phyloP scores from a whole-genome alignment of 2,329 filamentous ascomycete species.

The Claviceps pusilla region DNA sequence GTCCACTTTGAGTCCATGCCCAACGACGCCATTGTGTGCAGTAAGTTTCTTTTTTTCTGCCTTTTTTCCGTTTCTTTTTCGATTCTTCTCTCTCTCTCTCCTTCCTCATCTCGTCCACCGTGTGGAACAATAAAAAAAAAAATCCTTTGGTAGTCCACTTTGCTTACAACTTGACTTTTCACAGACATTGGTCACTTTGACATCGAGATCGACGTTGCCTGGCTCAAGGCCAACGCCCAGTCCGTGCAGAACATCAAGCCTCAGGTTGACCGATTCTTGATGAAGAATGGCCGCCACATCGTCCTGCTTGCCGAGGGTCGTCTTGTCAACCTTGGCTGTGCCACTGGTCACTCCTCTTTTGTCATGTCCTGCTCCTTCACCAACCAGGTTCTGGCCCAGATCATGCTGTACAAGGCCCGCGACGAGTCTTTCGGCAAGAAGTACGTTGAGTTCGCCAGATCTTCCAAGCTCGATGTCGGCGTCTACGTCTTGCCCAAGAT shows the following conservation, averaged over 20 bases:
- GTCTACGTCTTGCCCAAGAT: constrained; percentile 92
- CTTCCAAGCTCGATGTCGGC: constrained; percentile 74
- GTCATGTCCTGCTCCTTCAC: constrained; percentile 99
- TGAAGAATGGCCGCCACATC: constrained; percentile 89
- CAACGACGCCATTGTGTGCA: constrained; percentile 98
- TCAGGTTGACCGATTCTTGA: constrained; percentile 94
- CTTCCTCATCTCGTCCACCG: not conserved
- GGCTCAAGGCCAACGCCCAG: constrained; percentile 93
- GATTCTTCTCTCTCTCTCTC: too few species aligned
- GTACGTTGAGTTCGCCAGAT: constrained; percentile 91
- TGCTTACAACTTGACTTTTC: constrained; percentile 2
- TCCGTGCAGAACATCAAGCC: constrained; percentile 98
- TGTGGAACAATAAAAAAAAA: not conserved
- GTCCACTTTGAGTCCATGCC: constrained; percentile 89
- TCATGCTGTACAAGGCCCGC: constrained; percentile 88
- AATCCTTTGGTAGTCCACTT: not conserved
- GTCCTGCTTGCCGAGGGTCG: constrained; percentile 97
- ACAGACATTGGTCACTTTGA: constrained; percentile 96
- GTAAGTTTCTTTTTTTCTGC: constrained; percentile 28
- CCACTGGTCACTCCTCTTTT: constrained; percentile 97
- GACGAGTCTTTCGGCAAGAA: constrained; percentile 80
- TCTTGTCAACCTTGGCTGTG: constrained; percentile 98
- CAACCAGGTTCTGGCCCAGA: constrained; percentile 99
- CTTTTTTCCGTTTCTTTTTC: too few species aligned
- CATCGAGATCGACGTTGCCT: constrained; percentile 98